Conservation (phyloP, 2,329 filamentous ascomycete species). For the Pseudogymnoascus sp. region DNA sequence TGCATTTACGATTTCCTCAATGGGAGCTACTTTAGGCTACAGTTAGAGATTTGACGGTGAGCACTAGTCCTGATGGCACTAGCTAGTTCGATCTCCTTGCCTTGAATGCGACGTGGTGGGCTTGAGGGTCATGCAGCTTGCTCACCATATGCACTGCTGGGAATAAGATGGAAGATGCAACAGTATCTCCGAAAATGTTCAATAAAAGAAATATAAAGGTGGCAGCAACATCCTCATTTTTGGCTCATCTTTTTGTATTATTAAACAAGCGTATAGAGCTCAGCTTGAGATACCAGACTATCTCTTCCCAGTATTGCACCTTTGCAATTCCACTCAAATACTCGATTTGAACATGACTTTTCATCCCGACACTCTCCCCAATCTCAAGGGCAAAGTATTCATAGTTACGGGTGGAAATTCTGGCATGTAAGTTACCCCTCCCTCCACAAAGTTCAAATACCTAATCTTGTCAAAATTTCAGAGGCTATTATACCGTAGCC, state of each 20-base stretch:
- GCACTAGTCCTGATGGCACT: conserved; percentile 22
- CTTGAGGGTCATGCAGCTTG: conserved; percentile 19
- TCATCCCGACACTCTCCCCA: conserved; percentile 35
- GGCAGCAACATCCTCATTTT: conserved; percentile 17
- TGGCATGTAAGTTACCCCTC: conserved; percentile 34
- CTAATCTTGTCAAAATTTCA: conserved; percentile 17
- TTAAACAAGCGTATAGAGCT: conserved; percentile 18
- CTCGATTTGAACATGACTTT: conserved; percentile 30
- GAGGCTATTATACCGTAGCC: conserved; percentile 20
- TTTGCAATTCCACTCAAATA: conserved; percentile 16
- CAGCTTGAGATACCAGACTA: conserved; percentile 17
- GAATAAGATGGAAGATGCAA: conserved; percentile 15
- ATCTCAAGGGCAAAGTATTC: conserved; percentile 36
- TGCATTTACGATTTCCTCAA: conserved; percentile 12
- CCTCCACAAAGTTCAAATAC: conserved; percentile 4
- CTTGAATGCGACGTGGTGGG: conserved; percentile 14
- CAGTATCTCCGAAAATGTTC: conserved; percentile 17
- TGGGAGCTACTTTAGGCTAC: conserved; percentile 11
- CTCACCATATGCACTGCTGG: conserved; percentile 21
- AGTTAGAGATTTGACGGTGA: conserved; percentile 13
- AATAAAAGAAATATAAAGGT: conserved; percentile 24
- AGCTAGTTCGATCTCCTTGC: conserved; percentile 19
- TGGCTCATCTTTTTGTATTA: conserved; percentile 17
- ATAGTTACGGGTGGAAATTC: conserved; percentile 40
- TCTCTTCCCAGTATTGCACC: conserved; percentile 15